Percentiles rank a stretch among this genome's conserved stretches.
These are phyloP conservation scores for Eremochloa ophiuroides DNA, from an alignment of 176 grass and related monocot species.

Conservation along the genomic window DNA sequence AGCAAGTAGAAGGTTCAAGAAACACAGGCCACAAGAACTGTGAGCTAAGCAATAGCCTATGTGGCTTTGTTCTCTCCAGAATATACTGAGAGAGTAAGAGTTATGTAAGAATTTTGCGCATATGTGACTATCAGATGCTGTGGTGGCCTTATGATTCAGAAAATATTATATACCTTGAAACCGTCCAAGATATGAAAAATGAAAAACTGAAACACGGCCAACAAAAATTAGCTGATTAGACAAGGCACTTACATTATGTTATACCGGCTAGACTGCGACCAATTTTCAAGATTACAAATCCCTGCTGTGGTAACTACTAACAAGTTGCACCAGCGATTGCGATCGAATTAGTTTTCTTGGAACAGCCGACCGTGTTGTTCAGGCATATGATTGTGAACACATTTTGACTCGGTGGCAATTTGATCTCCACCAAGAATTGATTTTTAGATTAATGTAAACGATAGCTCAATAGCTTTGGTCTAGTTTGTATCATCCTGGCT, in stretches of 20 bases:
- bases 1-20: constrained; percentile 34
- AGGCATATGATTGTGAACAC: constrained; percentile 18
- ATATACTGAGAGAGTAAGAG: not conserved
- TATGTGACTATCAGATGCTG: not conserved
- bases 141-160: not conserved
- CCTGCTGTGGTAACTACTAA: constrained; percentile 15
- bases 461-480: not conserved
- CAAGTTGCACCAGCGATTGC: constrained; percentile 14
- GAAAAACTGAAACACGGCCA: not conserved
- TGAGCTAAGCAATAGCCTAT: constrained; percentile 3
- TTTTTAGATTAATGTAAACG: constrained; percentile 14
- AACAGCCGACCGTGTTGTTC: constrained; percentile 18
- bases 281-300: constrained; percentile 26
- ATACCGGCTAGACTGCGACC: constrained; percentile 3
- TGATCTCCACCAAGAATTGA: not conserved
- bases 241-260: constrained; percentile 8
- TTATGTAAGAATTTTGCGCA: not conserved
- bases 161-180: not conserved
- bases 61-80: constrained; percentile 12
- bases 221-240: constrained; percentile 2
- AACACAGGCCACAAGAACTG: not conserved
- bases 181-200: not conserved
- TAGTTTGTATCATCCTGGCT: constrained; percentile 12
- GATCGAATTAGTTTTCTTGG: constrained; percentile 31
- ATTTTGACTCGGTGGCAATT: constrained; percentile 5